Base-by-base conservation (phyloP, 495 filamentous ascomycete genomes). In the Xylona heveae region DNA sequence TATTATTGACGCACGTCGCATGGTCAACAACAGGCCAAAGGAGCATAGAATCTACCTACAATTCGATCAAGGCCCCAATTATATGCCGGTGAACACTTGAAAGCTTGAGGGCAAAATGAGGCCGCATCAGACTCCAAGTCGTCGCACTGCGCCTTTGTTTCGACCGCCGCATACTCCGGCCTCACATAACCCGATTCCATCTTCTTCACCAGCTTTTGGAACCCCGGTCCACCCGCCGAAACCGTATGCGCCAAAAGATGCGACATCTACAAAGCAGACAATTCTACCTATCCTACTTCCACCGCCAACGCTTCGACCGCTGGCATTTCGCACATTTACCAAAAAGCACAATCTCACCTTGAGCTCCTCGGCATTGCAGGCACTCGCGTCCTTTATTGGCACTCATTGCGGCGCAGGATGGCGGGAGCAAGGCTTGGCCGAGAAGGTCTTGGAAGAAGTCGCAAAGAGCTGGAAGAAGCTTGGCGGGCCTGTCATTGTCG, bases 261-360 rank as follows among this genome's bases (percentile, higher is more conserved):
- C 51, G n/a, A 6, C 24, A 3, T 12, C 50, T 38, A 49, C 61
- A 9, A 77, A 78, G 41, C 66, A 77, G 0, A 79, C 78, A 13
- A 73, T 93, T 30, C 59, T 95, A 4, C 80, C 88, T 8, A 82
- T 97, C 33, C 51, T 85, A 21, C 75, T 97, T 19, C 83, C 83
- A 12, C 76, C 82, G 3, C 68, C 78, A 15, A 85, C 79, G 0
- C 61, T 97, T 21, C 68, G 88, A 40, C 90, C 88, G 4, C 60
- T 94, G 21, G 88, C 88, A 24, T 95, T 97, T 49, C 75, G 88
- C 24, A 85, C 80, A 0, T 90, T 97, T 41, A 97, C 88, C 5
- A 91, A 93, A 54, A 97, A 97, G 44, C 81, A 97, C 52, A 85
- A 84, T 48, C 61, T 97, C 23, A 95, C 83, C 0, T 72, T 97